A percentile compares a stretch with the other conserved stretches of the same genome.
phyloP scores from a whole-genome alignment of 176 grass and related monocot species.

The Lolium rigidum region DNA sequence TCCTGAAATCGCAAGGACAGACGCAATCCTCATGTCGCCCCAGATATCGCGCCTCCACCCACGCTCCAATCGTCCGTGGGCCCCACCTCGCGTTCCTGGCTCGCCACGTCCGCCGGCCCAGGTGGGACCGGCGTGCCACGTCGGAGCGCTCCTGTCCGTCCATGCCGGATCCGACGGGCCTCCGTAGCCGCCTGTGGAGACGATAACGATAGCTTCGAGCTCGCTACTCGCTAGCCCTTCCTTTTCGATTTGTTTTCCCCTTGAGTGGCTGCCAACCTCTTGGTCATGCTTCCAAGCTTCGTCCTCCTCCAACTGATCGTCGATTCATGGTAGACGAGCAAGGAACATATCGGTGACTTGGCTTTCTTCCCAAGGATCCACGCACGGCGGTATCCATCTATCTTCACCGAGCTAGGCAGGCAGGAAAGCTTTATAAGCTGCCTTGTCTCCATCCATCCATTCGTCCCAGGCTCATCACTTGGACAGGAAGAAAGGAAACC shows the following conservation, averaged over 20 bases:
- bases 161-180: neutral
- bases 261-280: conserved; percentile 72
- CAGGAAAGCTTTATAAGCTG: conserved; percentile 7
- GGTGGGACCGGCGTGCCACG: neutral
- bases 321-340: neutral
- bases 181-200: neutral
- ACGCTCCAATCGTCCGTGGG: neutral
- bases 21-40: conserved; percentile 16
- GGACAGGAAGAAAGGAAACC: too few species aligned
- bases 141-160: neutral
- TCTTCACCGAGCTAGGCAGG: neutral
- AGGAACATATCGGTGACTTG: conserved; percentile 23
- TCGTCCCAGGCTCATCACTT: neutral
- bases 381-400: conserved; percentile 26
- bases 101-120: conserved; percentile 26
- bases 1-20: conserved; percentile 3
- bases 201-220: neutral
- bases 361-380: conserved; percentile 44
- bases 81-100: conserved; percentile 10
- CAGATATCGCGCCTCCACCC: conserved; percentile 26
- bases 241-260: conserved; percentile 34
- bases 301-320: neutral
- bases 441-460: neutral
- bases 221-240: neutral
- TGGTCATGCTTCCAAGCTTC: conserved; percentile 94